Base-by-base conservation (phyloP, 2,329 filamentous ascomycete genomes). In the Chalaropsis ovoidea region DNA sequence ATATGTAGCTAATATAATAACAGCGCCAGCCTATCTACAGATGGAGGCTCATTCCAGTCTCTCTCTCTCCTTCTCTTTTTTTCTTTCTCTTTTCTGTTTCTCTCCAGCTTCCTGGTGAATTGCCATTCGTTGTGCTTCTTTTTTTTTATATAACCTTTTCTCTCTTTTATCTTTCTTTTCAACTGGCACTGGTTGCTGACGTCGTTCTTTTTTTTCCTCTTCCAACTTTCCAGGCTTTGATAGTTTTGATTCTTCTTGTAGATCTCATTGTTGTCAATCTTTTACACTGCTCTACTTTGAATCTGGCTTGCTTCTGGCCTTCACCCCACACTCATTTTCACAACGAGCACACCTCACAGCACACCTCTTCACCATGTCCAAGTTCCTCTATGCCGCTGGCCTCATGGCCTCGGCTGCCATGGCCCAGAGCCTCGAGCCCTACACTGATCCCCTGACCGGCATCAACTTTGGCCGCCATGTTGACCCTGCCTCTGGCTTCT, bases 391-490 rank as follows among this genome's bases (percentile, higher is more conserved):
- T 49, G 19, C 52, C 3, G 61, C 61, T 43, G 54, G 49, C 61
- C 61, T 66, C 15, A 39, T 66, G 61, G 65, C 65, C 39, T 54
- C 61, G 60, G 47, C 60, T 15, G 65, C n/a, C 61, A 15, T 63
- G 15, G 65, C 58, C n/a, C 24, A 62, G 8, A 45, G 45, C 49
- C 61, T 66, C 3, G 65, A 66, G n/a, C 68, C 72, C 27, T 79
- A 77, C 69, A 75, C 72, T 6, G 78, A 80, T 45, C 70, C 75
- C 60, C 73, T 75, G 63, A 80, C 79, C 2, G 77, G 77, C 27
- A 81, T 81, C 67, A 73, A 74, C 7, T 81, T 78, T 68, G 72
- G 76, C 62, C 72, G 72, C 6, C 76, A 74, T 63, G 68, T 67
- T 3, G 65, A 66, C 61, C 2, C 47, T 42, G 70, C 74, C 39